Base-by-base conservation (phyloP, 352 stramenopile species). In the Phytophthora melonis region DNA sequence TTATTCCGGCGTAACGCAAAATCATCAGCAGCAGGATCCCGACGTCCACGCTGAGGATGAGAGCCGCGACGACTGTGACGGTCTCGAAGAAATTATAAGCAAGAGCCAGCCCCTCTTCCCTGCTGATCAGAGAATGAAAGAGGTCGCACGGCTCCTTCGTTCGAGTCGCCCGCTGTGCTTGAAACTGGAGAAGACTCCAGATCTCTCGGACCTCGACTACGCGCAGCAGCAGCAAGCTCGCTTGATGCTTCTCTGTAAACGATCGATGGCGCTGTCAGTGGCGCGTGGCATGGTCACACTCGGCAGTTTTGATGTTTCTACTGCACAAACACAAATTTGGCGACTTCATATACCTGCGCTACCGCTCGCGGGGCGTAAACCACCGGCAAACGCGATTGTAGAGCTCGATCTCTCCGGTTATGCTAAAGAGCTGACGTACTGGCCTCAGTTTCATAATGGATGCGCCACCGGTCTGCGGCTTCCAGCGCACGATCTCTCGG, bases 391-490 rank as follows among this genome's bases (percentile, higher is more conserved):
- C 80, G 92, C 92, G 5, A 95, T 88, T 16, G 85, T 99, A 30
- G 83, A 92, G 18, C 86, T 99, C 18, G 97, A 99, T 72, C 84
- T 97, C 9, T 96, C 90, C 21, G 88, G 88, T 9, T 90, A 93
- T 59, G 82, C 84, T 2, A 94, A 95, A 64, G 97, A 99, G 45
- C 80, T 98, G 53, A 97, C 89, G 8, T 85, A 98, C 62, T 99
- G 98, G 98, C 96, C 97, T 25, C 94, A 99, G 70, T 99, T 99
- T 81, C 97, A 99, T 78, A 99, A 99, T 74, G 98, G 97, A 23
- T 98, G 98, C 41, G 97, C 97, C 5, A 97, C 96, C n/a, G 97
- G 94, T 5, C 83, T 99, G 23, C 85, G 95, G 5, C 83, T 99
- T 13, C 81, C 88, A 56, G 72, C 75, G 0, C 72, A 78, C 21